Evolutionary conservation across 1,284 basidiomycete species (phyloP).

Genomic region (Austroboletus novae-zelandiae): DNA sequence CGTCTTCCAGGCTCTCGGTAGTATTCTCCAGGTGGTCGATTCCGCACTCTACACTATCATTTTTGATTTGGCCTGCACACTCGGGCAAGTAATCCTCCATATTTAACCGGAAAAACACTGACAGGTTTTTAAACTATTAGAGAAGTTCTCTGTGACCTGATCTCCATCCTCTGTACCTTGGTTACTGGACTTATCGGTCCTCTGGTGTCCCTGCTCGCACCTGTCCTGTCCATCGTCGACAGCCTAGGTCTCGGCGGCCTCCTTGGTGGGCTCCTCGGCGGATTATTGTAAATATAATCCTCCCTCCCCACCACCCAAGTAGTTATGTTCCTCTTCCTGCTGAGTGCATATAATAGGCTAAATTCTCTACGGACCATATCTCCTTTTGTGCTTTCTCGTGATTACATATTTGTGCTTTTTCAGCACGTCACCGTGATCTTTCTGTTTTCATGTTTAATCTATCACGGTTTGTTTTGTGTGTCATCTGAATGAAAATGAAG

Average conservation of each 20-base stretch:
- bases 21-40: constrained; percentile 12
- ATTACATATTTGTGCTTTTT: too few species aligned
- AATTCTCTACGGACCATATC: too few species aligned
- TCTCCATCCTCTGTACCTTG: constrained; percentile 3
- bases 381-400: too few species aligned
- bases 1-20: constrained; percentile 3
- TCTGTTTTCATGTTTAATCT: too few species aligned
- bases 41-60: not conserved
- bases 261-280: constrained; percentile 5
- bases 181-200: constrained; percentile 6
- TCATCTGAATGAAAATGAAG: too few species aligned
- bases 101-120: not conserved
- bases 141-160: constrained; percentile 5
- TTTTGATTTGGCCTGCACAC: not conserved
- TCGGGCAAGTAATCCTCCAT: constrained; percentile 3
- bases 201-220: constrained; percentile 8
- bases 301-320: too few species aligned
- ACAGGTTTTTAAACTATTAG: constrained; percentile 1
- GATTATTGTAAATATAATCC: constrained; percentile 3
- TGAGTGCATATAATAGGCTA: too few species aligned
- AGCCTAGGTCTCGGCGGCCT: constrained; percentile 6
- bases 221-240: constrained; percentile 10
- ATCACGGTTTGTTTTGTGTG: too few species aligned
- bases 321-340: too few species aligned
- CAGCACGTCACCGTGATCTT: too few species aligned